Conservation (phyloP, 805 yeast genomes). For the Saccharomyces paradoxus region DNA sequence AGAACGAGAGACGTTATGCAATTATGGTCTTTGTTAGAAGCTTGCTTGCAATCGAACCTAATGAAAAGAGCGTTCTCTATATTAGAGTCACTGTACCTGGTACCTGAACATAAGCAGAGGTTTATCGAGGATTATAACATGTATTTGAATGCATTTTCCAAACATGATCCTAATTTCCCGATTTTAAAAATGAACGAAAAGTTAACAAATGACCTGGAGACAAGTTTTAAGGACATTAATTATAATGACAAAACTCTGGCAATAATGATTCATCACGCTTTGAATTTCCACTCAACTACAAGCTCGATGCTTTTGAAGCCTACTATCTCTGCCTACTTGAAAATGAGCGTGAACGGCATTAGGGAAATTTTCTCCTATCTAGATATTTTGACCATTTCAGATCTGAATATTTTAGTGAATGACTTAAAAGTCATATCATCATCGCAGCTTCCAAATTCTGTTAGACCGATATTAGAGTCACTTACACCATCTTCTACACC, state of each 20-base stretch:
- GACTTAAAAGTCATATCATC: constrained; percentile 28
- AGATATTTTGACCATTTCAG: constrained; percentile 23
- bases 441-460: constrained; percentile 20
- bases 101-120: constrained; percentile 36
- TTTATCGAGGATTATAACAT: constrained; percentile 63
- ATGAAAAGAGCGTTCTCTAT: constrained; percentile 63
- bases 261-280: constrained; percentile 44
- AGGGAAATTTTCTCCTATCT: constrained; percentile 19
- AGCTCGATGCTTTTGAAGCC: constrained; percentile 9
- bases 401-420: constrained; percentile 32
- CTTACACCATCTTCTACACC: neutral
- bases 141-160: constrained; percentile 35
- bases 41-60: constrained; percentile 60
- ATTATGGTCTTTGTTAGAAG: constrained; percentile 71
- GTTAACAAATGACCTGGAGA: constrained; percentile 36
- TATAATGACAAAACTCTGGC: constrained; percentile 56
- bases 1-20: constrained; percentile 42
- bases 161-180: constrained; percentile 17
- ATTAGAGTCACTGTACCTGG: constrained; percentile 50
- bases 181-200: constrained; percentile 35
- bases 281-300: constrained; percentile 9
- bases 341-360: constrained; percentile 13
- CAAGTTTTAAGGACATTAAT: constrained; percentile 26
- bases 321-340: constrained; percentile 13
- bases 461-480: constrained; percentile 14